phyloP scores from a whole-genome alignment of 768 basidiomycete genomes.

The Podaxis sp. region DNA sequence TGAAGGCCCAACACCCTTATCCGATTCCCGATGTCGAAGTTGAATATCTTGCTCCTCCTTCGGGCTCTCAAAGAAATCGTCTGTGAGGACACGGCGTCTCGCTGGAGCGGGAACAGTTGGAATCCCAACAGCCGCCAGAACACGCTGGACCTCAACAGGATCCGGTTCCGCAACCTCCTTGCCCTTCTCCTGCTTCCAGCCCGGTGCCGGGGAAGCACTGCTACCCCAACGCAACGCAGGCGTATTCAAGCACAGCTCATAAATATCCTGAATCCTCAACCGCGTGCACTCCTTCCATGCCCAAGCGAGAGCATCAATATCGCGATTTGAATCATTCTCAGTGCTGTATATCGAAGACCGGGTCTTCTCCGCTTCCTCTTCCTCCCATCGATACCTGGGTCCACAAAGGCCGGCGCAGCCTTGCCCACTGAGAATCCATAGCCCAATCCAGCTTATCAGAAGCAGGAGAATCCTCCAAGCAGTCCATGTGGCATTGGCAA shows the following conservation, averaged over 20 bases:
- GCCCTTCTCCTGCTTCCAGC: slow-evolving; percentile 22
- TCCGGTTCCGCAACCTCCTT: slow-evolving; percentile 15
- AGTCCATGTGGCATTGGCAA: slow-evolving; percentile 79
- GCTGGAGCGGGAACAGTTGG: slow-evolving; percentile 47
- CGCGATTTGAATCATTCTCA: slow-evolving; percentile 17
- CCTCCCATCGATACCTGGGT: slow-evolving; percentile 81
- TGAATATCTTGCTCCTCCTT: slow-evolving; percentile 19
- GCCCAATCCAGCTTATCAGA: slow-evolving; percentile 67
- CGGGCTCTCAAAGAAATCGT: slow-evolving; percentile 62
- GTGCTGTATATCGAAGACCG: slow-evolving; percentile 9
- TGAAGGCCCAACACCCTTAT: slow-evolving; percentile 19
- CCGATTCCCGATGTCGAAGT: slow-evolving; percentile 8
- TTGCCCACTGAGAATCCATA: slow-evolving; percentile 77
- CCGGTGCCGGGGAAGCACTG: slow-evolving; percentile 7
- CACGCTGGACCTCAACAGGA: slow-evolving; percentile 37
- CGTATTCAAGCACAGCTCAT: slow-evolving; percentile 65
- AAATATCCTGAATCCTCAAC: slow-evolving; percentile 70
- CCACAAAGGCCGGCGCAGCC: slow-evolving; percentile 81
- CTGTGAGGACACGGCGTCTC: slow-evolving; percentile 53
- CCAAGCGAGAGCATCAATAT: slow-evolving; percentile 62
- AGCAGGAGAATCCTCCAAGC: slow-evolving; percentile 71
- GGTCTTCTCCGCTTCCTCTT: slow-evolving; percentile 40
- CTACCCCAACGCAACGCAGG: slow-evolving; percentile 18
- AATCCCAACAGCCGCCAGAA: slow-evolving; percentile 56
- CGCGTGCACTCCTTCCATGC: slow-evolving; percentile 72